phyloP scores from a whole-genome alignment of 2,329 filamentous ascomycete species.

The Monilinia laxa region DNA sequence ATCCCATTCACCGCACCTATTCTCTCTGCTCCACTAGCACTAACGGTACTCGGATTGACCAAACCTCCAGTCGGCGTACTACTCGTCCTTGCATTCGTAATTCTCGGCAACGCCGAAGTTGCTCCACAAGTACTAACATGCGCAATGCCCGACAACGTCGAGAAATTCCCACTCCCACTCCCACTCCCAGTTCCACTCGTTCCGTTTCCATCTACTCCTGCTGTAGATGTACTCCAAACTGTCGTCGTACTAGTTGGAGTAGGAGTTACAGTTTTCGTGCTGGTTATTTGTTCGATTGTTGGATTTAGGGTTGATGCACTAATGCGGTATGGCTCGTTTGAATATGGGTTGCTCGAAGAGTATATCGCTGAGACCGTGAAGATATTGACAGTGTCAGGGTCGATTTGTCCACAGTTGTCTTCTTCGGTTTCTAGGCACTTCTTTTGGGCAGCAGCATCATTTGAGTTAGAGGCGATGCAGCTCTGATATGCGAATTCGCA shows the following conservation, averaged over 20 bases:
- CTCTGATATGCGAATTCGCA: slow-evolving; percentile 53
- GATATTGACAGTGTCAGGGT: slow-evolving; percentile 22
- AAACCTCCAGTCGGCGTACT: background rate
- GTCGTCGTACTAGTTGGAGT: slow-evolving; percentile 3
- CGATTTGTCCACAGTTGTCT: slow-evolving; percentile 50
- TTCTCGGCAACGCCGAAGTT: background rate
- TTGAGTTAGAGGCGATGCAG: slow-evolving; percentile 47
- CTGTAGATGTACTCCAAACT: slow-evolving; percentile 11
- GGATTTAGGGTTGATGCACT: background rate
- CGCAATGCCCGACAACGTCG: background rate
- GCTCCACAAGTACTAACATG: background rate
- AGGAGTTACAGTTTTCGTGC: slow-evolving; percentile 7
- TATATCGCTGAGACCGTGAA: too few species aligned
- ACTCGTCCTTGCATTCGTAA: background rate
- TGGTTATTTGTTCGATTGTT: background rate
- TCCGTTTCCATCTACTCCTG: background rate
- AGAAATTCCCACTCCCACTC: background rate
- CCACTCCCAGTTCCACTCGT: background rate
- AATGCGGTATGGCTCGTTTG: background rate
- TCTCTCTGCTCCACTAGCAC: background rate
- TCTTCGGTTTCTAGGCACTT: slow-evolving; percentile 47
- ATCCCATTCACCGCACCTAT: background rate
- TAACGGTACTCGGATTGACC: background rate
- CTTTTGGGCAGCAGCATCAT: slow-evolving; percentile 47
- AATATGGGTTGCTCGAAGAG: background rate